phyloP scores from a whole-genome alignment of 495 filamentous ascomycete species.

The Pyrenula massariospora region DNA sequence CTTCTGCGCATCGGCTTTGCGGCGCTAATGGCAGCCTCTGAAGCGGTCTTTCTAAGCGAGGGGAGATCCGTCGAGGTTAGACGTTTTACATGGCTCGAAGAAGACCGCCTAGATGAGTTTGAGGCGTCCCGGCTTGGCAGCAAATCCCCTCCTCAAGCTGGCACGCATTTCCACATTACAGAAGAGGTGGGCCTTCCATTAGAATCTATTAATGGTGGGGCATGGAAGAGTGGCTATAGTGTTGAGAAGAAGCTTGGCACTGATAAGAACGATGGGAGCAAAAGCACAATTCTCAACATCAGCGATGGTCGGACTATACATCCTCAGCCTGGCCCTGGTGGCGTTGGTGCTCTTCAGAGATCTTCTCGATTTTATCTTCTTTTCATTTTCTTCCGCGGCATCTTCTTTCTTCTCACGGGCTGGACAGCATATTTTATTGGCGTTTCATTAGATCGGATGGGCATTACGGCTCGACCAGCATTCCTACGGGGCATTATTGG shows the following conservation, averaged over 20 bases:
- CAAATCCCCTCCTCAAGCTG: conserved; percentile 20
- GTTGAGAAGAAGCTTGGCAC: conserved; percentile 48
- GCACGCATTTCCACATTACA: conserved; percentile 15
- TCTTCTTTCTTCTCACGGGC: conserved; percentile 52
- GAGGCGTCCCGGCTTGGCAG: conserved; percentile 24
- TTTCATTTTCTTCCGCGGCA: conserved; percentile 59
- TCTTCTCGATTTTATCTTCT: conserved; percentile 63
- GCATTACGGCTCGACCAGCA: conserved; percentile 48
- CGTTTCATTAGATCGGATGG: conserved; percentile 42
- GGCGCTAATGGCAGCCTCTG: conserved; percentile 80
- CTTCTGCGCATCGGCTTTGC: conserved; percentile 76
- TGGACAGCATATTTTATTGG: conserved; percentile 44
- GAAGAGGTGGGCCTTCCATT: conserved; percentile 8
- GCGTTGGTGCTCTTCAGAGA: conserved; percentile 65
- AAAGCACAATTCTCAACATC: background rate
- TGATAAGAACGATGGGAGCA: conserved; percentile 25
- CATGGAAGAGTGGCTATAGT: conserved; percentile 53
- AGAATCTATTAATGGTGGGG: background rate
- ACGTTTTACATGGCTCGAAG: conserved; percentile 85
- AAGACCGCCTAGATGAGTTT: conserved; percentile 59
- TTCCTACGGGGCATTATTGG: conserved; percentile 38
- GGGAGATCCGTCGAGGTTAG: conserved; percentile 62
- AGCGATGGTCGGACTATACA: conserved; percentile 16
- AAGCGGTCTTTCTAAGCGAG: conserved; percentile 93
- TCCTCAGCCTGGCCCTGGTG: conserved; percentile 38